Conservation (phyloP, 2,329 filamentous ascomycete genomes). For the Phaeoacremonium minimum region DNA sequence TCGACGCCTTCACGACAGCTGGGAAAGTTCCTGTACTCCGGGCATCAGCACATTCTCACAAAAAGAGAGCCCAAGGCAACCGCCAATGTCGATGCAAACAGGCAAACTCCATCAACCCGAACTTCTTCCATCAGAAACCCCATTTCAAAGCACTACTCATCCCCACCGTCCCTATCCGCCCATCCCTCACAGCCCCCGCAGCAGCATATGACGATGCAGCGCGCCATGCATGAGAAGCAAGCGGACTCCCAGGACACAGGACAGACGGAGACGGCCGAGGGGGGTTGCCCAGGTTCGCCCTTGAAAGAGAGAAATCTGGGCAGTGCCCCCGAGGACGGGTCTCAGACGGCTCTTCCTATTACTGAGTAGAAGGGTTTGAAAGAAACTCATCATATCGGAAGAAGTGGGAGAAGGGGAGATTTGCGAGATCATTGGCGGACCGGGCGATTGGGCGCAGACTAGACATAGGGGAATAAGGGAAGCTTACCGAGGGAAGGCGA, state of each 20-base stretch:
- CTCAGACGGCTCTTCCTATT: conserved; percentile 40
- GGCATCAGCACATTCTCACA: too few species aligned
- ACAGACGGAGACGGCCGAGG: conserved; percentile 8
- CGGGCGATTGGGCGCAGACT: neutral
- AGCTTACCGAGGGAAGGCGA: neutral
- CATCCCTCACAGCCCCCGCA: conserved; percentile 14
- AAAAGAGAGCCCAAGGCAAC: too few species aligned
- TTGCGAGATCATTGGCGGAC: neutral
- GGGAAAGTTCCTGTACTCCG: too few species aligned
- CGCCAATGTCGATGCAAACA: too few species aligned
- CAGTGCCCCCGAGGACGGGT: too few species aligned
- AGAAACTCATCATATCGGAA: conserved; percentile 28
- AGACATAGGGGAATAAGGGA: neutral
- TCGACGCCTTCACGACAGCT: too few species aligned
- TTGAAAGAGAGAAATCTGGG: conserved; percentile 12
- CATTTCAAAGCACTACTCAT: conserved; percentile 32
- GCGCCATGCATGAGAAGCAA: conserved; percentile 10
- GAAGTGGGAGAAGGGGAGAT: conserved; percentile 3
- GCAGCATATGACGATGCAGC: conserved; percentile 30
- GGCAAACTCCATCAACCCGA: too few species aligned
- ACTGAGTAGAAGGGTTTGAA: conserved; percentile 26
- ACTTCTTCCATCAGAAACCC: conserved; percentile 30
- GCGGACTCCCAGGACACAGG: conserved; percentile 7
- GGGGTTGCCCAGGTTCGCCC: conserved; percentile 1
- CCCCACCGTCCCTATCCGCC: conserved; percentile 20